Base-by-base conservation (phyloP, 306 rosid species). In the Ammopiptanthus mongolicus region DNA sequence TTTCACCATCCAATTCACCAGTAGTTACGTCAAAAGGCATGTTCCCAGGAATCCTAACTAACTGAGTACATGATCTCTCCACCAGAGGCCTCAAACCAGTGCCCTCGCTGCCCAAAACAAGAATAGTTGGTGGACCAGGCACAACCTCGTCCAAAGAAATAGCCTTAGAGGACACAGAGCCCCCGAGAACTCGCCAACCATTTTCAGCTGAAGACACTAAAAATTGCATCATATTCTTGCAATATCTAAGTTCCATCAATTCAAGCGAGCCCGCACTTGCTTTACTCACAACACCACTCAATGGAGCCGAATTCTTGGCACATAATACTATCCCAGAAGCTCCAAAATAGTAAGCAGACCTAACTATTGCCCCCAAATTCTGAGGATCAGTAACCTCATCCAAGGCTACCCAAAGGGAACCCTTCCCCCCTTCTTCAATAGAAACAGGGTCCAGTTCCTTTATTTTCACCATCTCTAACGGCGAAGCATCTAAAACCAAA, bases 321-420 rank as follows among this genome's bases (percentile, higher is more conserved):
- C 98, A 93, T 76, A 93, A 83, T 22, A 89, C 92, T 42, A 91
- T 87, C 59, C 98, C 98, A n/a, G 94, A 80, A 33, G 88, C 98
- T 46, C 98, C 98, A 46, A 93, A 93, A 79, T 80, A 93, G 78
- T 91, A 91, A 1, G 98, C 83, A 15, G 98, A 94, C 85, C 98
- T 89, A 68, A 94, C 86, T 42, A 94, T 91, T 65, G 97, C 97
- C 63, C 97, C 98, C 78, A 94, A 80, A 84, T 94, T 94, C 65
- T 94, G 97, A 65, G 98, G 97, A 87, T 95, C 97, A 1, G 97
- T 87, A 42, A 95, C 99, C 82, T 95, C 99, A 42, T 95, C 99
- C 86, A 95, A 77, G 44, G 97, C 99, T 48, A 95, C 81, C 99
- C 97, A 92, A 50, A 95, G 96, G 67, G 89, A 87, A 70, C 83